Evolutionary conservation across 306 rosid genomes (phyloP).

Genomic region (Spatholobus suberectus): DNA sequence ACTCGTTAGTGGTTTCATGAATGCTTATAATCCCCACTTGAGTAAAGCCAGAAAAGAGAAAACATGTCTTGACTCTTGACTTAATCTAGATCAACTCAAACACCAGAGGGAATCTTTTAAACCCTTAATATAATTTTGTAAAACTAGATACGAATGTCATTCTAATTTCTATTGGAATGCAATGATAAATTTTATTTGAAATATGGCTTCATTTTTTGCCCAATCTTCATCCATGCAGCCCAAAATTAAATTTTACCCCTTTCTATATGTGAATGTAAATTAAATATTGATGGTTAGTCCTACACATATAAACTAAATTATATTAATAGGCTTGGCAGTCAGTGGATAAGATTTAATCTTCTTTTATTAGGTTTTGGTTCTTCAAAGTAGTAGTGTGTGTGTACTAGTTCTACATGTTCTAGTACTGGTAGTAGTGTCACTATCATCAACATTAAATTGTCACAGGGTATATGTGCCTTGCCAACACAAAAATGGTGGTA

Average conservation of each 20-base stretch:
- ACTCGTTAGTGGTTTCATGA: neutral
- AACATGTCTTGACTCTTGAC: neutral
- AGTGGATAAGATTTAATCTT: conserved; percentile 1
- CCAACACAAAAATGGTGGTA: neutral
- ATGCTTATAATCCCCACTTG: neutral
- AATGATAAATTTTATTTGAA: neutral
- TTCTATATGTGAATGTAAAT: conserved; percentile 4
- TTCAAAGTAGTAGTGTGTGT: neutral
- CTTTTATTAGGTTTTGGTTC: neutral
- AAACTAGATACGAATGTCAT: neutral
- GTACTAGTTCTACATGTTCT: neutral
- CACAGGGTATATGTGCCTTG: neutral
- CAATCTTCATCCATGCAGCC: neutral
- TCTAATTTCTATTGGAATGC: neutral
- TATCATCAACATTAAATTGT: neutral
- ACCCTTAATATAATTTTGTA: conserved; percentile 1
- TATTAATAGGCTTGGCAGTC: neutral
- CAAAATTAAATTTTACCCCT: neutral
- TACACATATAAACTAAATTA: neutral
- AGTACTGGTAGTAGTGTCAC: neutral
- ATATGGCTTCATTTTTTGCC: neutral
- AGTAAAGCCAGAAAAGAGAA: neutral
- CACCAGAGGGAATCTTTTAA: neutral
- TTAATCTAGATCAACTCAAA: neutral
- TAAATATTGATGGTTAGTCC: conserved; percentile 1